Percentiles rank a stretch among this genome's conserved stretches.
Conservation (phyloP, 495 filamentous ascomycete genomes). For the Penicillium tannophilum region DNA sequence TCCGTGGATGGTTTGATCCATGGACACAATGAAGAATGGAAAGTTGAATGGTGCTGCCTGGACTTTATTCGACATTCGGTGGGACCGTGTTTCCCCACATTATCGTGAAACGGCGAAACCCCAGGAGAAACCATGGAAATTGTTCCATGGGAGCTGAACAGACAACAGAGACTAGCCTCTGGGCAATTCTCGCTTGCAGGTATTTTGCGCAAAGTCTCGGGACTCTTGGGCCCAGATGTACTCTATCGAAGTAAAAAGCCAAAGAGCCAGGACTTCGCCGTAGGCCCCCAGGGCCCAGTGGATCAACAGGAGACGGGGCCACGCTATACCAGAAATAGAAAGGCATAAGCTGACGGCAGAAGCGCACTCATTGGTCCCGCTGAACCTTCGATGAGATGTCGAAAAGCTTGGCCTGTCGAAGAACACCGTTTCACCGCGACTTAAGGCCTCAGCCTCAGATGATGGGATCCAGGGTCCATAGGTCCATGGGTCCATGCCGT, state of each 20-base stretch:
- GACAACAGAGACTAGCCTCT: background rate
- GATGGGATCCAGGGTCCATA: background rate
- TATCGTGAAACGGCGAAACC: constrained; percentile 1
- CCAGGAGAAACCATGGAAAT: background rate
- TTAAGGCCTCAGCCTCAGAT: background rate
- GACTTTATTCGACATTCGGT: background rate
- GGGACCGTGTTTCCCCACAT: constrained; percentile 3
- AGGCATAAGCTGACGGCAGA: background rate
- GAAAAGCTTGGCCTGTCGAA: constrained; percentile 7
- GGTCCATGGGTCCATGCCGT: background rate
- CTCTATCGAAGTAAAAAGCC: background rate
- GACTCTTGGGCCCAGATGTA: background rate
- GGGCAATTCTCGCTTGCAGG: background rate
- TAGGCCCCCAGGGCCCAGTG: background rate
- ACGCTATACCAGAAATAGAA: constrained; percentile 3
- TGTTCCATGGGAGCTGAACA: background rate
- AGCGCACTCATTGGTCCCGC: background rate
- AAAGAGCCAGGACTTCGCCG: background rate
- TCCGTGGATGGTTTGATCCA: background rate
- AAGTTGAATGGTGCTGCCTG: constrained; percentile 6
- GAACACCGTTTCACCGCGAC: background rate
- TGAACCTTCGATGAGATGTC: background rate
- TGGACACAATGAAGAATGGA: background rate
- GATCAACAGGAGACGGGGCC: constrained; percentile 3
- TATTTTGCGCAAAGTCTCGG: background rate